Evolutionary conservation across 306 rosid species (phyloP).

Genomic region (Quercus alba): DNA sequence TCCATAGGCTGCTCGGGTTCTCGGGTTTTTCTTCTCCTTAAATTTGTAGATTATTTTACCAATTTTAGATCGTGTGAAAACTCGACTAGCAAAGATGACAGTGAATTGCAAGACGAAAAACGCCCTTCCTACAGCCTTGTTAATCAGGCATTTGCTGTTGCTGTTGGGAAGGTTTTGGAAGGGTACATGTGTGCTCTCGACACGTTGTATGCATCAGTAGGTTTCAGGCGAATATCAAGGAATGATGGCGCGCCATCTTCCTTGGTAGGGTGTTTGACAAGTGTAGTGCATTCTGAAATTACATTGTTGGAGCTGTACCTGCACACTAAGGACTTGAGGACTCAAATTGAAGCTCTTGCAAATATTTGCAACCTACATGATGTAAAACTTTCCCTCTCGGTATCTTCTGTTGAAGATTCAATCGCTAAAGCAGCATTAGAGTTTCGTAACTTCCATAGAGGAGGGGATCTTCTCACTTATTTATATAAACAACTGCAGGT

Average conservation of each 20-base stretch:
- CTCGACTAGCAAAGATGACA: conserved; percentile 8
- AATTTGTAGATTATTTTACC: conserved; percentile 57
- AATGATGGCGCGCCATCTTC: conserved; percentile 19
- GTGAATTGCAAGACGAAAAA: conserved; percentile 16
- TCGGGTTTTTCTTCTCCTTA: conserved; percentile 62
- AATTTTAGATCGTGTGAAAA: conserved; percentile 20
- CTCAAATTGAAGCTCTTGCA: conserved; percentile 68
- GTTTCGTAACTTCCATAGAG: conserved; percentile 60
- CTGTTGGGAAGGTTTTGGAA: conserved; percentile 78
- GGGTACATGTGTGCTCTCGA: conserved; percentile 66
- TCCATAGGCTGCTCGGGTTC: conserved; percentile 64
- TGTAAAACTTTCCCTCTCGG: conserved; percentile 39
- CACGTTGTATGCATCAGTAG: conserved; percentile 59
- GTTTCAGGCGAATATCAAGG: conserved; percentile 51
- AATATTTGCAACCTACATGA: conserved; percentile 62
- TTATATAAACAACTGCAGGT: conserved; percentile 82
- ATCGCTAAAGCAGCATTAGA: conserved; percentile 41
- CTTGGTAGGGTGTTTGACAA: conserved; percentile 58
- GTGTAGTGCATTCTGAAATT: conserved; percentile 66
- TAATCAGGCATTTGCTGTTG: conserved; percentile 89
- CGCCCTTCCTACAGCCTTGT: conserved; percentile 55
- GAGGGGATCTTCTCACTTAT: conserved; percentile 76
- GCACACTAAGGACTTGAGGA: conserved; percentile 69
- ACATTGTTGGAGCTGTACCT: conserved; percentile 77
- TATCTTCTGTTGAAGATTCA: conserved; percentile 48